phyloP scores from a whole-genome alignment of 1,284 basidiomycete genomes.

The Puccinia polysora region DNA sequence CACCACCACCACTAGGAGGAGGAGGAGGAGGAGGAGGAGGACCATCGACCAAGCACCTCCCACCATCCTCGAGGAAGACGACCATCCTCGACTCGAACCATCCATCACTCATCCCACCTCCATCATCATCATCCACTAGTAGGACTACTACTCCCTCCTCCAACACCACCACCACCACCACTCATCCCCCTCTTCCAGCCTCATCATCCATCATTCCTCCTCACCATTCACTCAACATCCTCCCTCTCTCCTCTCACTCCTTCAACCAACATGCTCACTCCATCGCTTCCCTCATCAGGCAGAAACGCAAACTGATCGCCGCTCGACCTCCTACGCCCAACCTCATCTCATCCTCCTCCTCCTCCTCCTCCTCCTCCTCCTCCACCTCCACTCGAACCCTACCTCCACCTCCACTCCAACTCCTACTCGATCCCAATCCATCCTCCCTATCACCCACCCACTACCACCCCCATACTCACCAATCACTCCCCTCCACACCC shows the following conservation, averaged over 20 bases:
- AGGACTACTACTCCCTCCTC: too few species aligned
- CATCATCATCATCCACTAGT: too few species aligned
- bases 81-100: too few species aligned
- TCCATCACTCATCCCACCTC: too few species aligned
- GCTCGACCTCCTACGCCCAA: neutral
- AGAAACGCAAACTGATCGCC: constrained; percentile 24
- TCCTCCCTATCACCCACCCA: neutral
- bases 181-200: too few species aligned
- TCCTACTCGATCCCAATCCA: constrained; percentile 28
- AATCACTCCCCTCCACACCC: too few species aligned
- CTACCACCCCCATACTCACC: neutral
- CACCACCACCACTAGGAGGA: too few species aligned
- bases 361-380: neutral
- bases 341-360: neutral
- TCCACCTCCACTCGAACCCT: neutral
- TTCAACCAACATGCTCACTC: constrained; percentile 7
- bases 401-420: neutral
- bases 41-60: too few species aligned
- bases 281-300: constrained; percentile 12
- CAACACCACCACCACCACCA: too few species aligned
- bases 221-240: constrained; percentile 4
- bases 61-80: too few species aligned
- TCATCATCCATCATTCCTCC: too few species aligned
- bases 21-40: too few species aligned
- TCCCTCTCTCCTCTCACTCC: constrained; percentile 5